A percentile compares a stretch with the other conserved stretches of the same genome.
Evolutionary conservation across 148 eudicot species (phyloP).

Genomic region (Spergularia marina): DNA sequence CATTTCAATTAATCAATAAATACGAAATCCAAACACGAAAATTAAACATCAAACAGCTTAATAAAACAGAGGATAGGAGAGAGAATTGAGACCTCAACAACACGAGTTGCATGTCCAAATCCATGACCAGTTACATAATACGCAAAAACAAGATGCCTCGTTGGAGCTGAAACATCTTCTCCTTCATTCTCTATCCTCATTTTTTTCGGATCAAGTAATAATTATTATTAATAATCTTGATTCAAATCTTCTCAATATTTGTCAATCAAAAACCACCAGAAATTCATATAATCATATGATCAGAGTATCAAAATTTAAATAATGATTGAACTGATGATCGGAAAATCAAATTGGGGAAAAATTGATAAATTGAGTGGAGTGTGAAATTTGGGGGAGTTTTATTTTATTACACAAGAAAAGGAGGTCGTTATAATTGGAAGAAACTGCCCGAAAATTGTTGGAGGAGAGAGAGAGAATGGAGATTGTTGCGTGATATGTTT

Average conservation of each 20-base stretch:
- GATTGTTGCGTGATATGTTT: not conserved
- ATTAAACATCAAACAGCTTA: not conserved
- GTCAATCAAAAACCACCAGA: not conserved
- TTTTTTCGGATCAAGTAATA: conserved; percentile 11
- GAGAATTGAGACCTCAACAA: conserved; percentile 60
- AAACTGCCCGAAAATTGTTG: not conserved
- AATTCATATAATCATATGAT: not conserved
- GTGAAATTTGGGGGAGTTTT: not conserved
- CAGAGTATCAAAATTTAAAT: not conserved
- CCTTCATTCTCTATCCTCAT: conserved; percentile 58
- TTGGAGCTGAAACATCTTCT: conserved; percentile 40
- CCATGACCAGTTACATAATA: conserved; percentile 99
- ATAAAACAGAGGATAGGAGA: not conserved
- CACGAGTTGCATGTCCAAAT: conserved; percentile 97
- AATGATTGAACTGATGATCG: not conserved
- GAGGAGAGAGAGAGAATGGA: not conserved
- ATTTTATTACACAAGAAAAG: too few relatives aligned
- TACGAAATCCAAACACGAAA: not conserved
- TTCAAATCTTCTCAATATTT: not conserved
- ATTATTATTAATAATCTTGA: not conserved
- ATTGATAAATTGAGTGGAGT: not conserved
- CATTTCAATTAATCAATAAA: not conserved
- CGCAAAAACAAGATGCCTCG: conserved; percentile 70
- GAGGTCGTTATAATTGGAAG: not conserved
- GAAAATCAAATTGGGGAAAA: not conserved